Evolutionary conservation across 78 protist genomes (phyloP).

Genomic region (Neovahlkampfia damariscottae): DNA sequence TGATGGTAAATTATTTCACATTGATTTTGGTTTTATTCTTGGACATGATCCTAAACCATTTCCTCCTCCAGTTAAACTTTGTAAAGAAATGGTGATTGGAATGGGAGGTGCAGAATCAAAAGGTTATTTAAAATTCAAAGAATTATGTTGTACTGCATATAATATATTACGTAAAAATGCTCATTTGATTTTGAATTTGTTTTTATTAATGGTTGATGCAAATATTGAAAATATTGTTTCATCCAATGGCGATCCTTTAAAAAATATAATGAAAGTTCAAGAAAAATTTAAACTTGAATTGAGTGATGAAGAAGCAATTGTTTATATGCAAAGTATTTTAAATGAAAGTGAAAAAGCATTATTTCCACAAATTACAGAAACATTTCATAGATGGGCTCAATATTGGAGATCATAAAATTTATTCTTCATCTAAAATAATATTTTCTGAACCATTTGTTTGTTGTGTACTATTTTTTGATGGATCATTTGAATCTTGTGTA

Average conservation of each 20-base stretch:
- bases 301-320: slow-evolving; percentile 78
- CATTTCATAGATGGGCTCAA: slow-evolving; percentile 53
- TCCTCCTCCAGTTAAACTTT: slow-evolving; percentile 89
- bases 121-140: slow-evolving; percentile 51
- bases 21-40: slow-evolving; percentile 93
- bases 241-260: neutral
- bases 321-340: slow-evolving; percentile 52
- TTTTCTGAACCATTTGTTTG: too few species aligned
- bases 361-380: slow-evolving; percentile 76
- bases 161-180: slow-evolving; percentile 76
- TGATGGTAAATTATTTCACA: slow-evolving; percentile 71
- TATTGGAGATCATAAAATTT: slow-evolving; percentile 1
- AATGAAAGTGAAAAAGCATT: slow-evolving; percentile 72
- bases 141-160: slow-evolving; percentile 74
- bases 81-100: slow-evolving; percentile 89
- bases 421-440: too few species aligned
- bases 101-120: slow-evolving; percentile 84
- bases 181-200: slow-evolving; percentile 72
- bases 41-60: slow-evolving; percentile 89
- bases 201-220: slow-evolving; percentile 84
- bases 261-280: slow-evolving; percentile 44
- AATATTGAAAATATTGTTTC: slow-evolving; percentile 60
- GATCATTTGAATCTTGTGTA: too few species aligned
- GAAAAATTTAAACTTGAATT: slow-evolving; percentile 81
- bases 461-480: too few species aligned